Base-by-base conservation (phyloP, 768 basidiomycete species). In the Serpula lacrymans region DNA sequence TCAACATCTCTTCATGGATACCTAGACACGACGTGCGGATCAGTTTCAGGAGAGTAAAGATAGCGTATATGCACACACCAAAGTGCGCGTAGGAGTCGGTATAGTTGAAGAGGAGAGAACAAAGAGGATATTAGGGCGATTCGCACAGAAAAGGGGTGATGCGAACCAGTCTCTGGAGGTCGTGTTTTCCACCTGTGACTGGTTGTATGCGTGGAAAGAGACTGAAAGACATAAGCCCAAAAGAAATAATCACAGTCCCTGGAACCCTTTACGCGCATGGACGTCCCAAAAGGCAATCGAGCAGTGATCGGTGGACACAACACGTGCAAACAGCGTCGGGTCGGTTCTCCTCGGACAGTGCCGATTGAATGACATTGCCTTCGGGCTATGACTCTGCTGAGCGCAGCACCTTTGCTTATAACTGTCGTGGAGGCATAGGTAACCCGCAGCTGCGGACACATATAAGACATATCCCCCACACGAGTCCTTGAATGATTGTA, bases 1-100 rank as follows among this genome's bases (percentile, higher is more conserved):
- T 99, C 64, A 99, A 69, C 96, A 99, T 99, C 70, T 99, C 96
- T 69, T 98, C 94, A 62, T 97, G 94, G 53, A 97, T 96, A 43
- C 93, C 92, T 96, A 53, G 16, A 26, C 10, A 47, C 22, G 20
- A 44, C 16, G 48, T 48, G 41, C 37, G 26, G 37, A 27, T 13
- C 14, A 40, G 33, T 20, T n/a, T 13, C 14, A 23, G n/a, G 23
- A 28, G 24, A 28, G 12, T 14, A 24, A 12, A 6, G n/a, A 33
- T 45, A 7, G 34, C 13, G 27, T 17, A 47, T 26, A 24, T 32
- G 7, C 37, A 60, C 75, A 44, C 54, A 91, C 91, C 91, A 46
- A 94, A 94, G 68, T 94, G 91, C 25, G 92, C 92, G 61, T 95
- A 95, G 17, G 91, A 95, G 64, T 95, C 91, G 42, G 91, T 91